Evolutionary conservation across 257 asterid genomes (phyloP).

Genomic region (Solanum chilense): DNA sequence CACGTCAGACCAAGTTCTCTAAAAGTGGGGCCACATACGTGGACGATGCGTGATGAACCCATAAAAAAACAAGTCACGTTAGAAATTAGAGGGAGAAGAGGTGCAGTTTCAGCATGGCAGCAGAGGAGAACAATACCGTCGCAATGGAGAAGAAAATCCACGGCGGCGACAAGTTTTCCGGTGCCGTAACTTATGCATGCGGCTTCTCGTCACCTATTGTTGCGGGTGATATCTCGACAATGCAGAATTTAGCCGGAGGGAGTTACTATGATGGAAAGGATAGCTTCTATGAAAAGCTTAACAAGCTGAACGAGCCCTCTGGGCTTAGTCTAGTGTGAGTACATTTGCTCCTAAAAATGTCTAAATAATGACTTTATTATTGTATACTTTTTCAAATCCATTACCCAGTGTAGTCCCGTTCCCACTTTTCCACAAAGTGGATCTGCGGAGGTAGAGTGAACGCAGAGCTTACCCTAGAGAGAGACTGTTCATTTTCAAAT

Average conservation of each 20-base stretch:
- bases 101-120: not conserved
- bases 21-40: not conserved
- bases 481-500: not conserved
- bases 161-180: not conserved
- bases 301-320: constrained; percentile 43
- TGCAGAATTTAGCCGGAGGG: not conserved
- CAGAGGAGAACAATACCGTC: not conserved
- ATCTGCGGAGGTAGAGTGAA: not conserved
- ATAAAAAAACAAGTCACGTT: not conserved
- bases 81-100: not conserved
- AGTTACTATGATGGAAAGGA: constrained; percentile 6
- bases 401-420: not conserved
- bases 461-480: not conserved
- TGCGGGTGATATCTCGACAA: not conserved
- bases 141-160: not conserved
- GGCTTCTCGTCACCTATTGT: not conserved
- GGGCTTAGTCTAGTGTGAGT: constrained; percentile 65
- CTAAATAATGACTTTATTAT: not conserved
- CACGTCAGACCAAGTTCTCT: not conserved
- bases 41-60: not conserved
- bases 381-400: not conserved
- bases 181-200: not conserved
- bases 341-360: not conserved
- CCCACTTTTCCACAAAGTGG: not conserved
- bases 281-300: constrained; percentile 46